Conservation (phyloP, 768 basidiomycete species). For the Leccinum truebloodii region DNA sequence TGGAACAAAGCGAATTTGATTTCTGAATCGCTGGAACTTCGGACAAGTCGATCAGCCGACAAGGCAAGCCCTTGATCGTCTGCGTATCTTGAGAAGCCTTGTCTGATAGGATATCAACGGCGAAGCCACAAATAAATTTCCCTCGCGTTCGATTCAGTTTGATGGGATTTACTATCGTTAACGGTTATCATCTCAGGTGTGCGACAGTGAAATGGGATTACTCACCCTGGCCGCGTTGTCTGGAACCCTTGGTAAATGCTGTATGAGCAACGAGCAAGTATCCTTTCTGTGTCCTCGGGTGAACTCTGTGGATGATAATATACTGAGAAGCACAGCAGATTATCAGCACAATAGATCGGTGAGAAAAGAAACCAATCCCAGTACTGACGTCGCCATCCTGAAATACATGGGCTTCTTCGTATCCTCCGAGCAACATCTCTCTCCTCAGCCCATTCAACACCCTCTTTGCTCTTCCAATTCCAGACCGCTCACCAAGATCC, state of each 20-base stretch:
- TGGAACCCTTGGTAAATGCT: slow-evolving; percentile 82
- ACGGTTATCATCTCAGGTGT: neutral
- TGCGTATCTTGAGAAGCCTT: slow-evolving; percentile 49
- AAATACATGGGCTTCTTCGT: slow-evolving; percentile 92
- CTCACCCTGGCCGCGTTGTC: slow-evolving; percentile 80
- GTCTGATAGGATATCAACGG: slow-evolving; percentile 66
- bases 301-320: slow-evolving; percentile 89
- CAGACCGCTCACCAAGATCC: slow-evolving; percentile 53
- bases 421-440: slow-evolving; percentile 89
- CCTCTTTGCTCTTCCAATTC: slow-evolving; percentile 61
- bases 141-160: slow-evolving; percentile 79
- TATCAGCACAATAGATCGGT: slow-evolving; percentile 2
- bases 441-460: slow-evolving; percentile 84
- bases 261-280: slow-evolving; percentile 92
- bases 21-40: slow-evolving; percentile 60
- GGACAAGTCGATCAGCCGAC: slow-evolving; percentile 63
- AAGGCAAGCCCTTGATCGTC: slow-evolving; percentile 70
- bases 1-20: slow-evolving; percentile 73
- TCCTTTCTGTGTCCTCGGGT: slow-evolving; percentile 87
- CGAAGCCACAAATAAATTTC: slow-evolving; percentile 80
- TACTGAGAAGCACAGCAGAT: slow-evolving; percentile 55
- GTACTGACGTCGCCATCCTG: slow-evolving; percentile 89
- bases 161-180: slow-evolving; percentile 69
- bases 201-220: slow-evolving; percentile 8
- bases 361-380: neutral